Conservation (phyloP, 208 protist species). For the Acanthamoeba culbertsoni region DNA sequence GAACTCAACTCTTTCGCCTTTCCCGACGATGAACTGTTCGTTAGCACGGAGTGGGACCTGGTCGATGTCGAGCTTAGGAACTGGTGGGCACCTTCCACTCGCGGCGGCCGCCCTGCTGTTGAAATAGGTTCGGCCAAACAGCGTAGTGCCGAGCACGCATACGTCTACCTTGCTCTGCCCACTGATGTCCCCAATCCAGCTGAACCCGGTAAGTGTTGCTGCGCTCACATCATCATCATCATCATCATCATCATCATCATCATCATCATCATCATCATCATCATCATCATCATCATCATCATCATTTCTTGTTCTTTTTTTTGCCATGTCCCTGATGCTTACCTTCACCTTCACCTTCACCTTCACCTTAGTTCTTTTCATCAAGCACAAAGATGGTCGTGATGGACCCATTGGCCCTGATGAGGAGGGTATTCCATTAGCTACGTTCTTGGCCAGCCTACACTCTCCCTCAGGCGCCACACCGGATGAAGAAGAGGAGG, state of each 20-base stretch:
- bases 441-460: neutral
- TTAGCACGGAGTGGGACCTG: neutral
- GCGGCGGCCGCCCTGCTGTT: neutral
- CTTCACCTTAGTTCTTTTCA: neutral
- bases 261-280: neutral
- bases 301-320: neutral
- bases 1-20: conserved; percentile 13
- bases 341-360: neutral
- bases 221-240: too few species aligned
- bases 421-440: neutral
- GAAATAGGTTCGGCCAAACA: conserved; percentile 31
- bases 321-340: neutral
- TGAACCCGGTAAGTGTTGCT: neutral
- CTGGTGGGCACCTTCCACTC: neutral
- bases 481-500: neutral
- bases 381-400: conserved; percentile 7
- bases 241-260: neutral
- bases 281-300: neutral
- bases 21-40: neutral
- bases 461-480: neutral
- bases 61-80: neutral
- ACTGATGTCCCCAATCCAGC: neutral
- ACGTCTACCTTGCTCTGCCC: conserved; percentile 10
- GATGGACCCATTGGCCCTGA: neutral
- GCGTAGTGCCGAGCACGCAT: neutral